Conservation (phyloP, 441 rosid species). For the Adansonia grandidieri region DNA sequence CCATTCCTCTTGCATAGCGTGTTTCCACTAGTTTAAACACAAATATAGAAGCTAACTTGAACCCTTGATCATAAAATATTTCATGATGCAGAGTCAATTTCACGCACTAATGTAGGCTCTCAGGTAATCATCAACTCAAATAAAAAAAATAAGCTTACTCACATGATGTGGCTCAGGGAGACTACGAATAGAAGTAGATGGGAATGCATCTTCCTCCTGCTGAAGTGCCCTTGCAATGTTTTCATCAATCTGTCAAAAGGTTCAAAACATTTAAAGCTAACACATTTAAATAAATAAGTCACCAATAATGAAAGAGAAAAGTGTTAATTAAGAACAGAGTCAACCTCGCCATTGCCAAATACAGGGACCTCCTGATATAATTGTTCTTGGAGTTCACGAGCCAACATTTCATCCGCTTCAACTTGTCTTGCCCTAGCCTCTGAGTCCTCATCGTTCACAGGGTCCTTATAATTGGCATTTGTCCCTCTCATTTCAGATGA, state of each 20-base stretch:
- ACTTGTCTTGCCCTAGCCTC: conserved; percentile 72
- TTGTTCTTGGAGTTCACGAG: conserved; percentile 92
- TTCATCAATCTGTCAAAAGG: conserved; percentile 57
- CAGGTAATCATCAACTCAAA: not conserved
- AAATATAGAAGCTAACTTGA: not conserved
- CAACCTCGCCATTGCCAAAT: conserved; percentile 53
- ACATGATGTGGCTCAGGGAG: conserved; percentile 40
- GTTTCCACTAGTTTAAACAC: conserved; percentile 6
- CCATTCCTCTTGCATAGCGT: not conserved
- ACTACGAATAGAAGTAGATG: conserved; percentile 39
- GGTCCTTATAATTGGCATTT: conserved; percentile 32
- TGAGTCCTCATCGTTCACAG: conserved; percentile 42
- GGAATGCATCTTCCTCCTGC: conserved; percentile 56
- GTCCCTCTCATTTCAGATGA: conserved; percentile 41
- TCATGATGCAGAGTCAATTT: not conserved
- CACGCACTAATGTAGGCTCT: not conserved
- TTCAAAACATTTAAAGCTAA: conserved; percentile 23
- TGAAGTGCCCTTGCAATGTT: conserved; percentile 58
- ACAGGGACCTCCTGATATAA: conserved; percentile 58
- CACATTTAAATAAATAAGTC: conserved; percentile 26
- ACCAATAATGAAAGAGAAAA: not conserved
- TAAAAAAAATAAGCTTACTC: conserved; percentile 29
- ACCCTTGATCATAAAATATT: not conserved
- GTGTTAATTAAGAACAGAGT: conserved; percentile 25
- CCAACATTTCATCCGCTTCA: conserved; percentile 88